These are phyloP conservation scores for Vaccinium vitisidaea DNA, from an alignment of 148 eudicot species.

Conservation along the genomic window DNA sequence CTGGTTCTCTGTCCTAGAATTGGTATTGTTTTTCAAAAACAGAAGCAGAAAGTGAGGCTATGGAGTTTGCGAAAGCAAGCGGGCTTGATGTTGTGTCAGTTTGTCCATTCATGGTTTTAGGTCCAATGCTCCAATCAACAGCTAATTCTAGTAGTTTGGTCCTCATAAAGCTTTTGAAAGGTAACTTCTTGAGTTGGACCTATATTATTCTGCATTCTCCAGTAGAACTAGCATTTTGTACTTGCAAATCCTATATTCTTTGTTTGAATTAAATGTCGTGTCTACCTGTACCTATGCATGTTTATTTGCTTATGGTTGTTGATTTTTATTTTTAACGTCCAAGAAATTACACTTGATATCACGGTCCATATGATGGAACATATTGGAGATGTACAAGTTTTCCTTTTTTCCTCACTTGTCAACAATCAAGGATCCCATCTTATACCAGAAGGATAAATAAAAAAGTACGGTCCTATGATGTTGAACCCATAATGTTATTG, in stretches of 20 bases:
- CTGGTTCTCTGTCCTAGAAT: conserved; percentile 43
- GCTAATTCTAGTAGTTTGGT: conserved; percentile 67
- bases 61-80: conserved; percentile 55
- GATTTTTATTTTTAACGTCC: neutral
- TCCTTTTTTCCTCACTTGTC: neutral
- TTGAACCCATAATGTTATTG: no score
- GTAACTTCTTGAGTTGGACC: conserved; percentile 27
- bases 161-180: conserved; percentile 75
- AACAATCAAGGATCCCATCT: neutral
- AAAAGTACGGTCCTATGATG: neutral
- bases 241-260: neutral
- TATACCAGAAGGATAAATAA: neutral
- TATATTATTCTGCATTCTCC: neutral
- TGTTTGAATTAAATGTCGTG: neutral
- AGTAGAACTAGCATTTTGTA: neutral
- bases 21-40: conserved; percentile 84
- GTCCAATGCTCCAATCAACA: conserved; percentile 68
- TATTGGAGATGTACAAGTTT: neutral
- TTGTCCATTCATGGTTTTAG: conserved; percentile 59
- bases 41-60: conserved; percentile 70
- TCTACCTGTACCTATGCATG: neutral
- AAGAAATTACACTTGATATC: neutral
- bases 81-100: conserved; percentile 68
- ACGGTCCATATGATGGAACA: neutral
- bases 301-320: neutral